A percentile compares a stretch with the other conserved stretches of the same genome.
Evolutionary conservation across 306 rosid genomes (phyloP).

Genomic region (Pachyrhizus erosus): DNA sequence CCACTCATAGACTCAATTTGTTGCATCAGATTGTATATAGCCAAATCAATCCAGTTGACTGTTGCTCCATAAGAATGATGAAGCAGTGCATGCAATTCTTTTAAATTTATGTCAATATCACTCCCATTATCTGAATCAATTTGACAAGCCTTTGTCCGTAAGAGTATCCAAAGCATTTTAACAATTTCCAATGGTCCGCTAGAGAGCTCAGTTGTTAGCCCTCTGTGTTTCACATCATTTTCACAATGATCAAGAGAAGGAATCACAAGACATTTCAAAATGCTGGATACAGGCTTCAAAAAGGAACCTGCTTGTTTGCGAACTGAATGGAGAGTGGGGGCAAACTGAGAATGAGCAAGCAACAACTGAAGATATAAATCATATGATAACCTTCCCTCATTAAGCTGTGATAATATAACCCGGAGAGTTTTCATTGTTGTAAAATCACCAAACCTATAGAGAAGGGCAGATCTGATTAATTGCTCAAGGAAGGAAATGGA

Average conservation of each 20-base stretch:
- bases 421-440: conserved; percentile 67
- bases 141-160: conserved; percentile 47
- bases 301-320: conserved; percentile 61
- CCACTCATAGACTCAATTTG: conserved; percentile 67
- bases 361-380: conserved; percentile 72
- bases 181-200: conserved; percentile 67
- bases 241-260: conserved; percentile 52
- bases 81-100: conserved; percentile 67
- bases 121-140: conserved; percentile 55
- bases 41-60: conserved; percentile 62
- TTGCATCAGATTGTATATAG: conserved; percentile 66
- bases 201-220: conserved; percentile 44
- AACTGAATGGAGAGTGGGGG: conserved; percentile 60
- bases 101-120: conserved; percentile 61
- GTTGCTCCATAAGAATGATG: conserved; percentile 77
- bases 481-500: conserved; percentile 75
- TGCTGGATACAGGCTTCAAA: conserved; percentile 73
- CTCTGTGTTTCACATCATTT: conserved; percentile 44
- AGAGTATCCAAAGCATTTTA: conserved; percentile 65
- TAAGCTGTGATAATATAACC: conserved; percentile 55
- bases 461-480: conserved; percentile 71
- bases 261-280: conserved; percentile 67
- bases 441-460: conserved; percentile 75
- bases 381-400: conserved; percentile 62
- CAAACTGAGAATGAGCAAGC: conserved; percentile 91